Evolutionary conservation across 2,329 filamentous ascomycete species (phyloP).

Genomic region (Trichoderma koningiopsis): DNA sequence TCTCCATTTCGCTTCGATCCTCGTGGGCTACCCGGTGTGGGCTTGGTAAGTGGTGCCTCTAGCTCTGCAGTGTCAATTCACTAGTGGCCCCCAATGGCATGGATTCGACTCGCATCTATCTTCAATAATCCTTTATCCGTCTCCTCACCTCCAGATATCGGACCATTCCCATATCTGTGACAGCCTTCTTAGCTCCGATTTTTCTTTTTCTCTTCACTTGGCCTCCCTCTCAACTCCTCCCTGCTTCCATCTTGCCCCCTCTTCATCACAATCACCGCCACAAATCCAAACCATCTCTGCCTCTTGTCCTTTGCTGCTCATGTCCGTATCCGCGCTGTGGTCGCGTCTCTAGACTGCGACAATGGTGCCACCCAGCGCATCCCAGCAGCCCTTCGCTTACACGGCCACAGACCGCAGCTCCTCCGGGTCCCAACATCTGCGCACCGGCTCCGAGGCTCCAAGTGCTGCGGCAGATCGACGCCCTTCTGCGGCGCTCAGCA

Average conservation of each 20-base stretch:
- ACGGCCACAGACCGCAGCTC: constrained; percentile 26
- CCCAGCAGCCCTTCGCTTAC: constrained; percentile 28
- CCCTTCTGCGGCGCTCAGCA: not conserved
- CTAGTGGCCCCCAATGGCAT: constrained; percentile 20
- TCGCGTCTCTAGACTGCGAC: constrained; percentile 37
- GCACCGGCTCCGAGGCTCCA: constrained; percentile 23
- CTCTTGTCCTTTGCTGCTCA: constrained; percentile 27
- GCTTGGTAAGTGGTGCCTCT: constrained; percentile 24
- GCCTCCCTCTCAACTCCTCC: not conserved
- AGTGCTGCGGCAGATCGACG: constrained; percentile 27
- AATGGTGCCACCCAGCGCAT: constrained; percentile 35
- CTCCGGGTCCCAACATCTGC: constrained; percentile 17
- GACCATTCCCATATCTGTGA: constrained; percentile 19
- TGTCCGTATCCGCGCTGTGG: constrained; percentile 32
- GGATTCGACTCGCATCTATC: constrained; percentile 18
- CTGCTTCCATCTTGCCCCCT: not conserved
- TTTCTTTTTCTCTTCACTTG: not conserved
- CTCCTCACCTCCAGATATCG: constrained; percentile 20
- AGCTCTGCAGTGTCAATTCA: constrained; percentile 8
- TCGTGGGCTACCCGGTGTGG: constrained; percentile 17
- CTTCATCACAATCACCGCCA: not conserved
- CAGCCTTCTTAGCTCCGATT: not conserved
- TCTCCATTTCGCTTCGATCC: constrained; percentile 17
- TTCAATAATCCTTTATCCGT: constrained; percentile 19
- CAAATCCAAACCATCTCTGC: not conserved